A percentile compares a stretch with the other conserved stretches of the same genome.
phyloP scores from a whole-genome alignment of 2,329 filamentous ascomycete species.

The Paecilomyces variotii region DNA sequence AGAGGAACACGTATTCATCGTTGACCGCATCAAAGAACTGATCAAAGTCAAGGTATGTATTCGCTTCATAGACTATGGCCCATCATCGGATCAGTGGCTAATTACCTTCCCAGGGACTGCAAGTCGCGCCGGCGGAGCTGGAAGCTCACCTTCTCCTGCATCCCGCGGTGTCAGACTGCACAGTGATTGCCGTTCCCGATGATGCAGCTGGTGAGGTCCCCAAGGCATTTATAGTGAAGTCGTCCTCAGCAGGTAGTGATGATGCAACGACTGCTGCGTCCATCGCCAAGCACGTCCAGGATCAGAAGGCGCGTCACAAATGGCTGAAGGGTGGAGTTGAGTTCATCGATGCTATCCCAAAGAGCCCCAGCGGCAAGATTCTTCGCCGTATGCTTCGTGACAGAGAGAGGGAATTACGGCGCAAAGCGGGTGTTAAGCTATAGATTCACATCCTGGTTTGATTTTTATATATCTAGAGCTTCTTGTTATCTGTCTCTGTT shows the following conservation, averaged over 20 bases:
- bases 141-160: slow-evolving; percentile 73
- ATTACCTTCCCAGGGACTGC: slow-evolving; percentile 52
- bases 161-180: slow-evolving; percentile 65
- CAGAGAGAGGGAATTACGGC: slow-evolving; percentile 61
- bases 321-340: slow-evolving; percentile 55
- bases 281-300: slow-evolving; percentile 52
- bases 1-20: slow-evolving; percentile 74
- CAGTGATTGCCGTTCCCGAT: slow-evolving; percentile 67
- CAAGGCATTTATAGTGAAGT: slow-evolving; percentile 57
- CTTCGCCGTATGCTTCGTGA: slow-evolving; percentile 60
- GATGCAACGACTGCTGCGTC: slow-evolving; percentile 43
- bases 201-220: slow-evolving; percentile 54
- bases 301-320: slow-evolving; percentile 55
- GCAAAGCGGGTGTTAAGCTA: slow-evolving; percentile 58
- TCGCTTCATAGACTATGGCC: slow-evolving; percentile 25
- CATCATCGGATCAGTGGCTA: neutral
- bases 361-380: slow-evolving; percentile 57
- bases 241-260: slow-evolving; percentile 44
- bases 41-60: slow-evolving; percentile 65
- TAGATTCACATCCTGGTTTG: slow-evolving; percentile 30
- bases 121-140: slow-evolving; percentile 77
- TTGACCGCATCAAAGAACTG: slow-evolving; percentile 71
- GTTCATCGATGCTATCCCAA: slow-evolving; percentile 51
- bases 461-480: neutral
- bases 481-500: neutral